Base-by-base conservation (phyloP, 768 basidiomycete species). In the Mycena albidolilacea region DNA sequence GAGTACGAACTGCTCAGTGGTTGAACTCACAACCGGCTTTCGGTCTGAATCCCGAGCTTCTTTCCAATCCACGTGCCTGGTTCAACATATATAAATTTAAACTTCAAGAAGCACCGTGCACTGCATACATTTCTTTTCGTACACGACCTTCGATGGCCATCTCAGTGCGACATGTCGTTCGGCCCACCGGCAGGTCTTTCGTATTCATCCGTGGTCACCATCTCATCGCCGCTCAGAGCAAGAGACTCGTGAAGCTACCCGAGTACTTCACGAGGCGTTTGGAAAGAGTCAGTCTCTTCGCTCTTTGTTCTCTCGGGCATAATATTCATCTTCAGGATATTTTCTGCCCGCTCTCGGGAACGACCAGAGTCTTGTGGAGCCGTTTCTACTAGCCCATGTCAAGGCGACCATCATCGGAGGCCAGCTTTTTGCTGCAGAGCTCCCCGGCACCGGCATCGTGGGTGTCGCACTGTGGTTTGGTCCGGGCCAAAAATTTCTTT, bases 401-500 rank as follows among this genome's bases (percentile, higher is more conserved):
- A 71, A 73, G 10, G 75, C 72, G 6, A 77, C 78, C 1, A 57
- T 75, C 15, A 69, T 82, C 37, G 81, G 80, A 7, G 81, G 83
- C 30, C 72, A 79, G 43, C 72, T 81, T 5, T 78, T 80, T 37
- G 72, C 81, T 10, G 77, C 80, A n/a, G 57, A 71, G n/a, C 38
- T 79, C 10, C 72, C 77, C 12, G 63, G 69, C 5, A 44, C 69
- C 7, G 79, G 82, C 30, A 80, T 83, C 37, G 76, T 82, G 15
- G 80, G 82, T n/a, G 80, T 77, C 8, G 79, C 81, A 11, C 19
- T 80, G 14, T 82, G 81, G 81, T 81, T 77, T 72, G 79, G 80
- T 0, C 83, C 82, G 7, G 81, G 82, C 1, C 73, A 76, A 59
- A 71, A 69, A 17, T 59, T 73, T 19, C 74, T 78, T 39, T 64